Base-by-base conservation (phyloP, 2,329 filamentous ascomycete genomes). In the Colletotrichum endophyticum region DNA sequence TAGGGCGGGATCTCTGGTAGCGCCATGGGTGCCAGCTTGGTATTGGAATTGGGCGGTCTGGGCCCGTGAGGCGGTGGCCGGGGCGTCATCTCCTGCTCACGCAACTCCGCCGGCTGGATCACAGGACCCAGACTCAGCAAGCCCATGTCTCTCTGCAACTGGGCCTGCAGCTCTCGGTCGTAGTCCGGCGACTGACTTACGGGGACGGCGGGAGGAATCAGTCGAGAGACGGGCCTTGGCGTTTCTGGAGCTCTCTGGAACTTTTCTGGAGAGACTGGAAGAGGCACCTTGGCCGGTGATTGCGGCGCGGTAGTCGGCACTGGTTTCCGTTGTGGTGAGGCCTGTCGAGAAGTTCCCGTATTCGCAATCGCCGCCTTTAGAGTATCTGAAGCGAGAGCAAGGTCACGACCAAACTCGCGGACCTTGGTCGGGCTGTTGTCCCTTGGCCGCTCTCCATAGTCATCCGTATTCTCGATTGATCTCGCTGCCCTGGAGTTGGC, bases 401-500 rank as follows among this genome's bases (percentile, higher is more conserved):
- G 76, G 78, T 89, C 83, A 68, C 85, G 80, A 3, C 84, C 83
- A 78, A 87, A 87, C 69, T 90, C 88, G 53, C 86, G 84, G 32
- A 85, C 79, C 84, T 92, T 93, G 63, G 84, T 87, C 1, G 91
- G 91, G 79, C 89, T 91, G 16, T 80, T 81, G 66, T 89, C 89
- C 69, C 90, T 85, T 57, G 87, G 86, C 66, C 85, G 86, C 78
- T 92, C 91, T 59, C 87, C 89, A 66, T 89, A 90, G 79, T 91
- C 88, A 27, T 87, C 87, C 19, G 84, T 81, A 16, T 82, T 85
- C 30, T 92, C 91, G 19, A 88, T 82, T 3, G 89, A 87, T 62
- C 88, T 86, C 15, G 91, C 87, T 39, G 91, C 89, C 74, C 96
- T 91, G 22, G 94, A 92, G 83, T 98, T 98, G 22, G 94, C 93